Evolutionary conservation across 805 yeast genomes (phyloP).

Genomic region (Candida anglica): DNA sequence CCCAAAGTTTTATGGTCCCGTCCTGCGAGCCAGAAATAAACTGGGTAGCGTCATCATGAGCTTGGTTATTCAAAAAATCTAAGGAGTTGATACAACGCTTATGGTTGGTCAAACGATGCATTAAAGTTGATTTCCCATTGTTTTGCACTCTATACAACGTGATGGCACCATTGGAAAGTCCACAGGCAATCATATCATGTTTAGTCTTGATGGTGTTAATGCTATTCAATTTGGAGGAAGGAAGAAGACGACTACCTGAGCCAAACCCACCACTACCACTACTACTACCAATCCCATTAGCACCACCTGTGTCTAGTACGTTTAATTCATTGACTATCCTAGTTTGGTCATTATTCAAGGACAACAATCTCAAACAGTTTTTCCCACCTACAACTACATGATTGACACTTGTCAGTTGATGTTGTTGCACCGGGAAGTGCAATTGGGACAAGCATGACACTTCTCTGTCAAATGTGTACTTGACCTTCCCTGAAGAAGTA

Average conservation of each 20-base stretch:
- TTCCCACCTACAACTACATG: slow-evolving; percentile 41
- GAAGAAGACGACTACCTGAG: background rate
- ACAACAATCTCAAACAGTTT: slow-evolving; percentile 33
- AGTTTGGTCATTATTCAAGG: slow-evolving; percentile 26
- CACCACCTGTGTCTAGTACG: slow-evolving; percentile 21
- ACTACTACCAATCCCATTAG: slow-evolving; percentile 11
- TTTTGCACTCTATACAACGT: slow-evolving; percentile 26
- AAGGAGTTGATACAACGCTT: slow-evolving; percentile 39
- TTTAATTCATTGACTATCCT: slow-evolving; percentile 30
- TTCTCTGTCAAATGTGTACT: slow-evolving; percentile 23
- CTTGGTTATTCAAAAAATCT: slow-evolving; percentile 21
- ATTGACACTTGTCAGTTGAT: background rate
- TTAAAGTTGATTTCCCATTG: slow-evolving; percentile 28
- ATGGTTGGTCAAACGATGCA: slow-evolving; percentile 32
- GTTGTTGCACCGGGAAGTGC: slow-evolving; percentile 7
- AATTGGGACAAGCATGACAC: slow-evolving; percentile 21
- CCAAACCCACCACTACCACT: slow-evolving; percentile 4
- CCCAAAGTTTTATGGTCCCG: slow-evolving; percentile 77
- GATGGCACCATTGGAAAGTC: slow-evolving; percentile 34
- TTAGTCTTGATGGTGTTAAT: slow-evolving; percentile 37
- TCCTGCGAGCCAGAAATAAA: slow-evolving; percentile 67
- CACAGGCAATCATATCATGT: slow-evolving; percentile 34
- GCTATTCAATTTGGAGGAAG: slow-evolving; percentile 20
- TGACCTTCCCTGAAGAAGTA: slow-evolving; percentile 9
- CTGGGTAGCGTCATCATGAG: slow-evolving; percentile 12